Conservation (phyloP, 2,329 filamentous ascomycete genomes). For the Xylaria hypoxylon region DNA sequence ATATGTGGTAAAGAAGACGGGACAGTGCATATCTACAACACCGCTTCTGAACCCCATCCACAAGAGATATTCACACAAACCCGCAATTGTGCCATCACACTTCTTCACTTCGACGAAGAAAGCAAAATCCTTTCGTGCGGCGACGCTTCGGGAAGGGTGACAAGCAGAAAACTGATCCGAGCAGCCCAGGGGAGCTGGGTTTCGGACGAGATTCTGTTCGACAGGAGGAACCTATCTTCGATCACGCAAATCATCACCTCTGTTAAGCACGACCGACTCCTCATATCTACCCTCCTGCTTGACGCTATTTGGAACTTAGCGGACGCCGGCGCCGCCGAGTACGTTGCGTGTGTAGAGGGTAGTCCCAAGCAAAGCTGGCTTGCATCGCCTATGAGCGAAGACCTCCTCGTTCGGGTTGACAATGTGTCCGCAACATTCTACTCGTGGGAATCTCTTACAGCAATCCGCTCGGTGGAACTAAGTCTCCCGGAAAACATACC, state of each 20-base stretch:
- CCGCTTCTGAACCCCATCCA: conserved; percentile 28
- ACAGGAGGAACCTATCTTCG: neutral
- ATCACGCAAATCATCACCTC: conserved; percentile 18
- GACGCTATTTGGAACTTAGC: conserved; percentile 20
- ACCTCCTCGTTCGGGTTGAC: conserved; percentile 12
- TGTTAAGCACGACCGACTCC: conserved; percentile 5
- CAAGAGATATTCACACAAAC: conserved; percentile 38
- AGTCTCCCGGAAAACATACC: neutral
- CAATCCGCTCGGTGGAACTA: conserved; percentile 10
- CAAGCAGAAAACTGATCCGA: conserved; percentile 3
- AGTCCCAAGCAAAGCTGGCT: neutral
- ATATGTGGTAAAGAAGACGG: conserved; percentile 44
- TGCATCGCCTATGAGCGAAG: conserved; percentile 1
- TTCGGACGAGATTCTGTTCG: conserved; percentile 1
- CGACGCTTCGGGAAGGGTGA: conserved; percentile 32
- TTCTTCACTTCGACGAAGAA: conserved; percentile 40
- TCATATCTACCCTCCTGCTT: neutral
- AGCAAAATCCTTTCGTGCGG: conserved; percentile 30
- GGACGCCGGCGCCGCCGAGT: neutral
- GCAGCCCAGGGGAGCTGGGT: neutral
- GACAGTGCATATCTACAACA: conserved; percentile 39
- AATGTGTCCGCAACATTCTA: neutral
- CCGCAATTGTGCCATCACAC: neutral
- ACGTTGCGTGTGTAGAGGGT: neutral
- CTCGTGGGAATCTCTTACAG: conserved; percentile 6